phyloP scores from a whole-genome alignment of 1,284 basidiomycete species.

The Inonotus obliquus region DNA sequence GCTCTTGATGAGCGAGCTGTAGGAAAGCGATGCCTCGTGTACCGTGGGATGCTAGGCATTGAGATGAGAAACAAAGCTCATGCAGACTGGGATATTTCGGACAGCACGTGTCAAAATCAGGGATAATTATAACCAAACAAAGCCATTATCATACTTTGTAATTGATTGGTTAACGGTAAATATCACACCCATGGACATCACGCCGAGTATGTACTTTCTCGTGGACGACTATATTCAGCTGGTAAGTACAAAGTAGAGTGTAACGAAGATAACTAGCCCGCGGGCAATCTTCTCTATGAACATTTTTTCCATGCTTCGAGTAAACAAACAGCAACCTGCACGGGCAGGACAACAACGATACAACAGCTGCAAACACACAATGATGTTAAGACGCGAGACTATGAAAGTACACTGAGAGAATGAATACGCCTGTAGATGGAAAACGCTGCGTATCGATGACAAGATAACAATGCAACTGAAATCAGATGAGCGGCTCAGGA shows the following conservation, averaged over 20 bases:
- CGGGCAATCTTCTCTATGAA: not conserved
- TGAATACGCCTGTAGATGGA: not conserved
- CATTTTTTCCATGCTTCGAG: not conserved
- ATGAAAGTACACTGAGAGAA: not conserved
- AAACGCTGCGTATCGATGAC: not conserved
- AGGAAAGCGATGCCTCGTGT: not conserved
- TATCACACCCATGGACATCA: no score
- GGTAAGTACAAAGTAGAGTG: no score
- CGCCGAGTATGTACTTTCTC: no score
- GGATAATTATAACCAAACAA: no score
- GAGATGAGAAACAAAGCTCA: no score
- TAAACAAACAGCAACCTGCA: constrained; percentile 1
- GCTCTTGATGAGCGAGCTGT: not conserved
- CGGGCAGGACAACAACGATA: not conserved
- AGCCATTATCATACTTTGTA: no score
- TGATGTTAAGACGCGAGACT: not conserved
- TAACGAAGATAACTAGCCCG: no score
- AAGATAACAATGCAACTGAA: not conserved
- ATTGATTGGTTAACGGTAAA: no score
- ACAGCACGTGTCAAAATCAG: no score
- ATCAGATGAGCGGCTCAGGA: not conserved
- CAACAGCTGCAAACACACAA: not conserved
- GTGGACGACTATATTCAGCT: no score
- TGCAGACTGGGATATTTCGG: no score
- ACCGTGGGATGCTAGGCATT: not conserved